Conservation (phyloP, 148 eudicot genomes). For the Hydrangea macrophylla region DNA sequence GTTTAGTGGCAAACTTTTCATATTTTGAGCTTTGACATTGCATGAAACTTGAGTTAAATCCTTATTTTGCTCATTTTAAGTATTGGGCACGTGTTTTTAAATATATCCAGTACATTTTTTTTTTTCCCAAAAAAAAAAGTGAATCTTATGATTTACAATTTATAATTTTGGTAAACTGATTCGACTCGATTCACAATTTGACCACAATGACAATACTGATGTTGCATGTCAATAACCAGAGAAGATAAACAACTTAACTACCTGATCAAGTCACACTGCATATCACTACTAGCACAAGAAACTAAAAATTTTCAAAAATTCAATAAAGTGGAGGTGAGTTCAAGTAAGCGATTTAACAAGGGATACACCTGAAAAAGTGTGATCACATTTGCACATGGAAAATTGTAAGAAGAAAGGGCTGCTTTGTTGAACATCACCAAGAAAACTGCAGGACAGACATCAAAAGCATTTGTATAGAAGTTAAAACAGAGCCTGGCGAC, state of each 20-base stretch:
- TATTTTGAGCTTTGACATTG: too few species aligned
- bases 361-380: conserved; percentile 66
- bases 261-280: background rate
- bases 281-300: background rate
- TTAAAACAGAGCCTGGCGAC: background rate
- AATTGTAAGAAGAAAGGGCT: conserved; percentile 68
- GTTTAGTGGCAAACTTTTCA: too few species aligned
- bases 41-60: too few species aligned
- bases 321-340: background rate
- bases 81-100: too few species aligned
- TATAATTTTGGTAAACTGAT: too few species aligned
- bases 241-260: background rate
- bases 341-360: conserved; percentile 1
- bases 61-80: too few species aligned
- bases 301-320: background rate
- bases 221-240: background rate
- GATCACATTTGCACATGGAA: conserved; percentile 79
- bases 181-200: background rate
- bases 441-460: conserved; percentile 48
- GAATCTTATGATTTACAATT: too few species aligned
- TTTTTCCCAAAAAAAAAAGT: too few species aligned
- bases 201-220: background rate
- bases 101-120: too few species aligned
- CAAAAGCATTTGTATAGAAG: background rate
- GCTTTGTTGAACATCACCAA: conserved; percentile 77